Evolutionary conservation across 345 rosid species (phyloP).

Genomic region (Eucalyptus brandiana): DNA sequence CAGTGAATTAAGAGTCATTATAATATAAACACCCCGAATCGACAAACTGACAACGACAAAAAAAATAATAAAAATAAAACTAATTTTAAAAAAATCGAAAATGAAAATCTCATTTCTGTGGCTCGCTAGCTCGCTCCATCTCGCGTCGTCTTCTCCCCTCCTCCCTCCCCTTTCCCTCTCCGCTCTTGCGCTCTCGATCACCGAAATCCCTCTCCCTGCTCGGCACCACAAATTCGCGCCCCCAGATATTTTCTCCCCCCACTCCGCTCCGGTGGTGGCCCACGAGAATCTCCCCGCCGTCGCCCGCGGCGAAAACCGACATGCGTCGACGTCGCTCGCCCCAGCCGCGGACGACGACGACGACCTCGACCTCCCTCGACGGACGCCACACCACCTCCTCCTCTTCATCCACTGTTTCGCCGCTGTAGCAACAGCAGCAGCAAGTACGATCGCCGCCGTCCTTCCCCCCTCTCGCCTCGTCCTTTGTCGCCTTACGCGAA

Average conservation of each 20-base stretch:
- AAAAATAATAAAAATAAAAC: background rate
- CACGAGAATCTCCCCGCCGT: background rate
- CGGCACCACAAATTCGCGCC: background rate
- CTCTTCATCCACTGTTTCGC: background rate
- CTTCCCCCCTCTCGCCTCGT: background rate
- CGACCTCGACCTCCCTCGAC: background rate
- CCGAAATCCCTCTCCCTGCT: background rate
- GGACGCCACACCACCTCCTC: background rate
- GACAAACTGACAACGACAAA: background rate
- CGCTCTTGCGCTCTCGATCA: background rate
- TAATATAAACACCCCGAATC: background rate
- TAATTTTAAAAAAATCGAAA: background rate
- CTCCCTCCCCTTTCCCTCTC: background rate
- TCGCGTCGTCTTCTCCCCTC: background rate
- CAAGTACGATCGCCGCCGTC: background rate
- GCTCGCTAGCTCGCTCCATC: background rate
- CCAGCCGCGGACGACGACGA: background rate
- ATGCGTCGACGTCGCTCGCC: background rate
- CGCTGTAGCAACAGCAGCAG: background rate
- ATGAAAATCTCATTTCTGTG: background rate
- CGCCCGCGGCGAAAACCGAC: background rate
- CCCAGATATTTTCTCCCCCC: conserved; percentile 5
- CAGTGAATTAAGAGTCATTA: too few species aligned
- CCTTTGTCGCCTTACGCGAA: background rate
- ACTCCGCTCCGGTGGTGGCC: too few species aligned